Conservation (phyloP, 2,329 filamentous ascomycete genomes). For the Parascedosporium putredinis region DNA sequence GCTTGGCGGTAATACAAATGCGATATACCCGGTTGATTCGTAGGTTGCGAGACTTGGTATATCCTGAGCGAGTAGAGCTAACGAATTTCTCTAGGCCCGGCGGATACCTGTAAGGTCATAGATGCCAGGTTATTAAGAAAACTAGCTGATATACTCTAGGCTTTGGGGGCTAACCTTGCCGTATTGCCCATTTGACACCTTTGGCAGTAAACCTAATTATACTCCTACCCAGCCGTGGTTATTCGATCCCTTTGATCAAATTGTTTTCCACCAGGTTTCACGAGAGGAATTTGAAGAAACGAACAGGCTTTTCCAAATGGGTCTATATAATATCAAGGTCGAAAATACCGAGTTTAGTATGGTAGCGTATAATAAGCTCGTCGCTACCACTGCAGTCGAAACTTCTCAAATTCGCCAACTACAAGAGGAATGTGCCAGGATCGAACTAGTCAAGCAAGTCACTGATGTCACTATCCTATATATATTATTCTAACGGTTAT, state of each 20-base stretch:
- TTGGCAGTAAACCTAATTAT: conserved; percentile 19
- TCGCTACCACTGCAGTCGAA: conserved; percentile 13
- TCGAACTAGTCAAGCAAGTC: conserved; percentile 5
- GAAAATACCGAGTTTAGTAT: conserved; percentile 19
- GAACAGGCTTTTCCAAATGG: conserved; percentile 16
- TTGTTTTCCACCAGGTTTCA: conserved; percentile 20
- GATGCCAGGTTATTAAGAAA: no score
- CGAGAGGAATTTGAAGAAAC: conserved; percentile 19
- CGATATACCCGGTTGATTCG: conserved; percentile 21
- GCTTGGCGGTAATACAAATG: conserved; percentile 20
- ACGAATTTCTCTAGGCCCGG: conserved; percentile 16
- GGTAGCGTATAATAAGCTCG: conserved; percentile 16
- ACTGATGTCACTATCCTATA: not conserved
- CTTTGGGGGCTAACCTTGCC: not conserved
- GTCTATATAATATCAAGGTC: conserved; percentile 19
- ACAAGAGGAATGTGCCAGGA: conserved; percentile 6
- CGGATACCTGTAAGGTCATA: conserved; percentile 23
- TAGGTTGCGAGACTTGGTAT: not conserved
- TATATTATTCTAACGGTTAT: not conserved
- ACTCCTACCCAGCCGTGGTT: conserved; percentile 21
- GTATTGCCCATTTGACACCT: not conserved
- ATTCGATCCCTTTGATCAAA: conserved; percentile 23
- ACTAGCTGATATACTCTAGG: not conserved
- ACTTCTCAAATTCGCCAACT: conserved; percentile 1
- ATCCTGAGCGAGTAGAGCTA: not conserved